Evolutionary conservation across 768 basidiomycete genomes (phyloP).

Genomic region (Mycena rosella): DNA sequence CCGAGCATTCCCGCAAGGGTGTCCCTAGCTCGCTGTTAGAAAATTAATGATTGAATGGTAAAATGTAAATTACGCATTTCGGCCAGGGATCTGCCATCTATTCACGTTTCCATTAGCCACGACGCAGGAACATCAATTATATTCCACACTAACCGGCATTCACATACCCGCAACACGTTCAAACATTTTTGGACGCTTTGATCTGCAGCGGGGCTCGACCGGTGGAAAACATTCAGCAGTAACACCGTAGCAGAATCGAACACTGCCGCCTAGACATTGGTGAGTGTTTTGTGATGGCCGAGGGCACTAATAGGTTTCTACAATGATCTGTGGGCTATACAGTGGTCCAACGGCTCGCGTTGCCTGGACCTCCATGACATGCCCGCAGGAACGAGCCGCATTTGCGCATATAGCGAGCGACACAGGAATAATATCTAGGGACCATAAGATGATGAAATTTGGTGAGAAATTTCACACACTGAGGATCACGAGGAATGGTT

Average conservation of each 20-base stretch:
- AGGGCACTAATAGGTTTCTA: not conserved
- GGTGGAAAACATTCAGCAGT: too few relatives aligned
- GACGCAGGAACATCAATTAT: too few relatives aligned
- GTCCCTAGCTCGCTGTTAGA: too few relatives aligned
- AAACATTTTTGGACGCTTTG: conserved; percentile 28
- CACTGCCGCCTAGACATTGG: conserved; percentile 8
- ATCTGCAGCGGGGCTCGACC: too few relatives aligned
- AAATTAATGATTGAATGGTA: not conserved
- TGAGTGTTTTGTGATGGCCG: not conserved
- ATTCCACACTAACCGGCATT: conserved; percentile 31
- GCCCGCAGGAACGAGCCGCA: conserved; percentile 83
- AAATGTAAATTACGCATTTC: conserved; percentile 8
- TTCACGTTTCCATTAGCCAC: not conserved
- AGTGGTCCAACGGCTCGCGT: too few relatives aligned
- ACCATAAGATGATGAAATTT: conserved; percentile 51
- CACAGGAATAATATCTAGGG: conserved; percentile 62
- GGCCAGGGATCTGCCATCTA: conserved; percentile 32
- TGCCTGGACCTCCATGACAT: too few relatives aligned
- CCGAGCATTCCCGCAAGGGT: too few relatives aligned
- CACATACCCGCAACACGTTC: conserved; percentile 25
- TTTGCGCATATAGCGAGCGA: conserved; percentile 83
- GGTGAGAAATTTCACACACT: too few relatives aligned
- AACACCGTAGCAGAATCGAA: conserved; percentile 29
- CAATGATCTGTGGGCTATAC: conserved; percentile 27
- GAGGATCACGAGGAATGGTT: too few relatives aligned